Base-by-base conservation (phyloP, 306 rosid species). In the Fagus crenata region DNA sequence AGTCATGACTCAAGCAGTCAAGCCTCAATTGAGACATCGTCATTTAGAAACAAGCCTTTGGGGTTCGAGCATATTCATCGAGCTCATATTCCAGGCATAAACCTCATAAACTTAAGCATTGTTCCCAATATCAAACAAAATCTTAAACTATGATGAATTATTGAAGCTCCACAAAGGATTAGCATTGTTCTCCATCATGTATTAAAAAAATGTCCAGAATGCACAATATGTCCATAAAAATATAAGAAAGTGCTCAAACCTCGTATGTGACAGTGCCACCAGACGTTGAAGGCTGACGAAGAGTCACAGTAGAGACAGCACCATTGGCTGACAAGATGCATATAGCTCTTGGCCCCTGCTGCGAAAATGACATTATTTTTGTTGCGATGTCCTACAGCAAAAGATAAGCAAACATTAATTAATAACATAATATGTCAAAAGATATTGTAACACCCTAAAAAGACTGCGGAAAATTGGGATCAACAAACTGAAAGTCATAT, bases 231-330 rank as follows among this genome's bases (percentile, higher is more conserved):
- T 49, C 37, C 69, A 67, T 6, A 6, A 32, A 39, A 69, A 71
- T 14, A 77, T n/a, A 9, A 63, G 33, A 69, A 73, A 76, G 72
- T 54, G n/a, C 33, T 28, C 80, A 49, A 59, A 91, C 99, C 97
- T 96, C 97, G 1, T 89, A 93, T 69, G 97, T 96, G 84, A 93
- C 98, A 1, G 93, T 78, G 86, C 98, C 99, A 60, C 98, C 97
- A 2, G 93, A 93, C 74, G 90, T 84, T 31, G 96, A 89, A 83
- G 99, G 91, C 81, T 93, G 99, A 31, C 91, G 87, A 79, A 96
- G 99, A 17, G 98, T 89, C 74, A 91, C 99, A 1, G 93, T 92
- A 63, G 98, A 92, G 71, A 96, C 98, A 46, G 92, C 90, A 51
- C 99, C 99, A 73, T 72, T 91, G 74, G 97, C 99, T 59, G 99